Percentiles rank a stretch among this genome's conserved stretches.
These are phyloP conservation scores for Voacanga thouarsii DNA, from an alignment of 257 asterid species.

Conservation along the genomic window DNA sequence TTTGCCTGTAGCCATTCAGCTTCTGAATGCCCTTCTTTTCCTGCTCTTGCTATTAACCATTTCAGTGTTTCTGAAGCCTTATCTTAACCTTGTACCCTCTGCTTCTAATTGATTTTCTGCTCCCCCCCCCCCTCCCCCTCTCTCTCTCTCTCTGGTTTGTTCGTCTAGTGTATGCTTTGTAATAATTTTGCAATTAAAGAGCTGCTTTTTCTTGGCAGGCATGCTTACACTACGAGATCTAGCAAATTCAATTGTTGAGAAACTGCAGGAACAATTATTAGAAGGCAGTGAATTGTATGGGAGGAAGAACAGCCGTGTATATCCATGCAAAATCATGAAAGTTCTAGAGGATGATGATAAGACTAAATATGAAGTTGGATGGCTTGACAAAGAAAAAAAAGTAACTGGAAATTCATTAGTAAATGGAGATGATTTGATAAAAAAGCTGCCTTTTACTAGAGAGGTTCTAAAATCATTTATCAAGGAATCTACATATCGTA, in stretches of 20 bases:
- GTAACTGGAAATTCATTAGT: constrained; percentile 46
- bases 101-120: background rate
- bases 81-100: background rate
- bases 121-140: no score
- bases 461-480: constrained; percentile 76
- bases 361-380: constrained; percentile 65
- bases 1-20: background rate
- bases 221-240: constrained; percentile 80
- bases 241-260: constrained; percentile 61
- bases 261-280: constrained; percentile 60
- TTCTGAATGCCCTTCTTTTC: background rate
- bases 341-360: constrained; percentile 50
- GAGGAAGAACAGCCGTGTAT: constrained; percentile 53
- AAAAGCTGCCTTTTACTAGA: constrained; percentile 66
- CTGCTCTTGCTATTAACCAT: background rate
- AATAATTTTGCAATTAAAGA: background rate
- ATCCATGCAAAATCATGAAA: constrained; percentile 62
- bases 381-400: constrained; percentile 66
- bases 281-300: constrained; percentile 78
- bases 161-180: background rate
- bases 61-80: background rate
- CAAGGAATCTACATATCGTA: constrained; percentile 83
- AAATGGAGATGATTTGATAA: constrained; percentile 58
- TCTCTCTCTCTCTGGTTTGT: no score
- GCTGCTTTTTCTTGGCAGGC: constrained; percentile 46